Conservation (phyloP, 2,329 filamentous ascomycete species). For the Aspergillus terreus region DNA sequence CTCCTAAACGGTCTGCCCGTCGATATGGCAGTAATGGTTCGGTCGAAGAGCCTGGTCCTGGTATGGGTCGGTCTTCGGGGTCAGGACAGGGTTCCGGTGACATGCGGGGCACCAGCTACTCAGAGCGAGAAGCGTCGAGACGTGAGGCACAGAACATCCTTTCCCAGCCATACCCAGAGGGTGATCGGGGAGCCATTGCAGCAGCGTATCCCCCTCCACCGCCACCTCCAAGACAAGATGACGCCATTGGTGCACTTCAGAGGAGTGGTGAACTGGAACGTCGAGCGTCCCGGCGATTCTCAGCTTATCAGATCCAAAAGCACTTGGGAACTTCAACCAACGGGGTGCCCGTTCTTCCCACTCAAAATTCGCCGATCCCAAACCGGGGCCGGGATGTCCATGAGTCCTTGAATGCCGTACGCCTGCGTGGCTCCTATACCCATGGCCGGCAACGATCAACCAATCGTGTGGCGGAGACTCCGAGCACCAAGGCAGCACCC, state of each 20-base stretch:
- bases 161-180: constrained; percentile 63
- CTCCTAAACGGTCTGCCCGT: constrained; percentile 33
- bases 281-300: constrained; percentile 87
- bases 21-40: constrained; percentile 39
- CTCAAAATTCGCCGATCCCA: constrained; percentile 52
- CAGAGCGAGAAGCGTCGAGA: constrained; percentile 38
- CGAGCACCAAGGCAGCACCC: constrained; percentile 54
- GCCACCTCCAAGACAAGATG: constrained; percentile 79
- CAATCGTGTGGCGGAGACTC: constrained; percentile 54
- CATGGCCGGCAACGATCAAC: constrained; percentile 51
- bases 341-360: constrained; percentile 79
- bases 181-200: constrained; percentile 38
- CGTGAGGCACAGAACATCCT: constrained; percentile 36
- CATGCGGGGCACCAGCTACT: constrained; percentile 26
- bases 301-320: constrained; percentile 94
- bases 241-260: constrained; percentile 86
- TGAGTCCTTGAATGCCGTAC: constrained; percentile 75
- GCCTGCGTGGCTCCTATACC: constrained; percentile 54
- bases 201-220: constrained; percentile 60
- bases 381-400: constrained; percentile 73
- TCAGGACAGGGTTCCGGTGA: constrained; percentile 22
- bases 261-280: constrained; percentile 89
- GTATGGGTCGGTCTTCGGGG: constrained; percentile 25
- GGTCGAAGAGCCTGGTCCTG: constrained; percentile 29
- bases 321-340: constrained; percentile 77